These are phyloP conservation scores for Biancaea sappan DNA, from an alignment of 306 rosid genomes.

Conservation along the genomic window DNA sequence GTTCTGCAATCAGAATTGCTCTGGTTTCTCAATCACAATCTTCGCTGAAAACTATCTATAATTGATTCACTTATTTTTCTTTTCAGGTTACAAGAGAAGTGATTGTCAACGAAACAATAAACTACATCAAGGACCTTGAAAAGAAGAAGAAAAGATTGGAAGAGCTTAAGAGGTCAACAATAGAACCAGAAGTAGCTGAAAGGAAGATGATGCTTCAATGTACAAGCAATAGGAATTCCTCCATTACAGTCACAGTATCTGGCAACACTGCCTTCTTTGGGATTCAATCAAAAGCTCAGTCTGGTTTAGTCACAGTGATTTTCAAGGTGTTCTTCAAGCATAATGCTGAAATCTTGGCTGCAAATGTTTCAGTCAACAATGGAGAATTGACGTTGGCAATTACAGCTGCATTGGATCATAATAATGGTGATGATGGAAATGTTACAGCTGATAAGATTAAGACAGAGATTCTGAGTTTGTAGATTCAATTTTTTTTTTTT, in stretches of 20 bases:
- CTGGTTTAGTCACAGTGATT: constrained; percentile 28
- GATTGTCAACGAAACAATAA: constrained; percentile 35
- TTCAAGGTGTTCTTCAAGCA: constrained; percentile 39
- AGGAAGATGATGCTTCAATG: constrained; percentile 20
- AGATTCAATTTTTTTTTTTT: constrained; percentile 6
- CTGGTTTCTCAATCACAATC: not conserved
- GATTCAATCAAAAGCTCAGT: constrained; percentile 37
- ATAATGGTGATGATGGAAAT: constrained; percentile 26
- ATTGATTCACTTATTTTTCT: not conserved
- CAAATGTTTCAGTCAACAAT: constrained; percentile 39
- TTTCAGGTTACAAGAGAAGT: constrained; percentile 45
- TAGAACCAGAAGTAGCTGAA: constrained; percentile 1
- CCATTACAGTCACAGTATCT: constrained; percentile 32
- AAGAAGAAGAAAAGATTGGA: constrained; percentile 40
- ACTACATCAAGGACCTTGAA: constrained; percentile 48
- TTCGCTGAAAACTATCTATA: not conserved
- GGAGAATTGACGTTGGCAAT: constrained; percentile 39
- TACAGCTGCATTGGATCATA: constrained; percentile 26
- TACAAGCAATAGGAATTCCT: constrained; percentile 12
- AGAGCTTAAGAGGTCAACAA: constrained; percentile 37
- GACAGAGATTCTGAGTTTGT: constrained; percentile 40
- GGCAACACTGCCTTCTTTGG: constrained; percentile 46
- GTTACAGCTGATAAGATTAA: constrained; percentile 34
- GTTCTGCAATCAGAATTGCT: not conserved
- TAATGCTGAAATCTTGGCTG: constrained; percentile 41